phyloP scores from a whole-genome alignment of 805 yeast genomes.

The Lachancea meyersii region DNA sequence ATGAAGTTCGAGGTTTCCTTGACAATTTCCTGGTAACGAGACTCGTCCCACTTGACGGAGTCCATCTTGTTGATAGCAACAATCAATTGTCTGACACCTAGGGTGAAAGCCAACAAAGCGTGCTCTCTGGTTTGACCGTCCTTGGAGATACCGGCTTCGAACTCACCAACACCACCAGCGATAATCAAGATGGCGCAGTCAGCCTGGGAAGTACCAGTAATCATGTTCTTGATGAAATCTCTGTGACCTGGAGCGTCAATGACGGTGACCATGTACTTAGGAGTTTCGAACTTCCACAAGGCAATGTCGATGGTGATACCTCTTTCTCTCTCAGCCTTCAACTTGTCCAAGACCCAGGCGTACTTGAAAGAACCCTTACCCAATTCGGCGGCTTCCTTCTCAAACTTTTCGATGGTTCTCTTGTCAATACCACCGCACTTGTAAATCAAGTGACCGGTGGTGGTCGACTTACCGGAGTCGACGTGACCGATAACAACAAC shows the following conservation, averaged over 20 bases:
- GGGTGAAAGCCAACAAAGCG: conserved; percentile 83
- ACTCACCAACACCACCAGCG: conserved; percentile 91
- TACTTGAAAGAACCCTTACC: conserved; percentile 97
- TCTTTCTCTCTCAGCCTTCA: conserved; percentile 94
- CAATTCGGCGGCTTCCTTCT: conserved; percentile 95
- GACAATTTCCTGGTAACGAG: conserved; percentile 70
- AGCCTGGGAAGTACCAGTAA: conserved; percentile 92
- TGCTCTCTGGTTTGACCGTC: conserved; percentile 95
- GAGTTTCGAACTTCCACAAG: conserved; percentile 89
- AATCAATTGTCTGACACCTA: conserved; percentile 81
- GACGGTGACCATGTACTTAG: conserved; percentile 82
- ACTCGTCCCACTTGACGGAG: conserved; percentile 81
- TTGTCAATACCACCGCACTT: conserved; percentile 99
- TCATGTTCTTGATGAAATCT: conserved; percentile 95
- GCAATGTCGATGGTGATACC: conserved; percentile 96
- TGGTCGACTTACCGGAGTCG: conserved; percentile 98
- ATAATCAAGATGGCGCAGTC: conserved; percentile 87
- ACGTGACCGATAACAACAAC: conserved; percentile 99
- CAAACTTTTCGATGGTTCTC: conserved; percentile 98
- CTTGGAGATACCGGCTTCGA: conserved; percentile 92
- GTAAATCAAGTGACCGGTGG: conserved; percentile 98
- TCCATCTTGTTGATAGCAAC: conserved; percentile 95
- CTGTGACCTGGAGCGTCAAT: conserved; percentile 96
- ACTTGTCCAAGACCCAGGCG: conserved; percentile 96
- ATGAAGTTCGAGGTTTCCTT: conserved; percentile 75